These are phyloP conservation scores for Magnolia changhungtana DNA, from an alignment of 164 flowering plant genomes.

Conservation along the genomic window DNA sequence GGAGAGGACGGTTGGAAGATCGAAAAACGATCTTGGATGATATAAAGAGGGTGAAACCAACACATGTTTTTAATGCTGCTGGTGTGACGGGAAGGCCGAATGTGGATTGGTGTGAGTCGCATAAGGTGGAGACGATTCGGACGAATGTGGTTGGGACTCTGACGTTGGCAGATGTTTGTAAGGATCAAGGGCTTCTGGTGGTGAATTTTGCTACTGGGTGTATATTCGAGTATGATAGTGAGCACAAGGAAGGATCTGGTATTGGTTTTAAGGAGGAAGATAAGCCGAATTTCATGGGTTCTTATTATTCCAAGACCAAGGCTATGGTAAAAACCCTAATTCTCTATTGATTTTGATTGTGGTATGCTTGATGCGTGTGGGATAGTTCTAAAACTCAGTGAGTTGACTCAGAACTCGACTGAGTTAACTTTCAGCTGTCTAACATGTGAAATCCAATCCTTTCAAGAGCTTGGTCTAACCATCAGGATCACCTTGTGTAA, in stretches of 20 bases:
- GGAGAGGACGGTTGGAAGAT: conserved; percentile 21
- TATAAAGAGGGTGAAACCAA: conserved; percentile 21
- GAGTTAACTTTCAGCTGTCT: too few relatives aligned
- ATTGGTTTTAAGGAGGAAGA: conserved; percentile 30
- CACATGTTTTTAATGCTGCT: conserved; percentile 28
- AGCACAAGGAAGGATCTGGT: conserved; percentile 23
- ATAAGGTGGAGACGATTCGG: conserved; percentile 26
- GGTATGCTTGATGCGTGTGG: too few relatives aligned
- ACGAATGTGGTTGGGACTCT: conserved; percentile 25
- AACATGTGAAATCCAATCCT: too few relatives aligned
- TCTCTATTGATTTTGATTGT: background rate
- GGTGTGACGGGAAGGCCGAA: conserved; percentile 27
- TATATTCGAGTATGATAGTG: conserved; percentile 23
- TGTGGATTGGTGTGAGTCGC: conserved; percentile 29
- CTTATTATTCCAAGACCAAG: conserved; percentile 32
- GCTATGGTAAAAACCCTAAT: conserved; percentile 20
- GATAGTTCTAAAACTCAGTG: too few relatives aligned
- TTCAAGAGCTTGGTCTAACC: too few relatives aligned
- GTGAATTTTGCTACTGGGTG: conserved; percentile 29
- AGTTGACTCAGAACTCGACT: too few relatives aligned
- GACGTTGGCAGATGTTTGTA: conserved; percentile 26
- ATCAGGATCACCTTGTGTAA: too few relatives aligned
- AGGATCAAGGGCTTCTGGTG: conserved; percentile 18
- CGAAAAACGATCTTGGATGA: conserved; percentile 14
- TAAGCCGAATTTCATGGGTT: conserved; percentile 27